Conservation (phyloP, 2,329 filamentous ascomycete genomes). For the Nemania sp. region DNA sequence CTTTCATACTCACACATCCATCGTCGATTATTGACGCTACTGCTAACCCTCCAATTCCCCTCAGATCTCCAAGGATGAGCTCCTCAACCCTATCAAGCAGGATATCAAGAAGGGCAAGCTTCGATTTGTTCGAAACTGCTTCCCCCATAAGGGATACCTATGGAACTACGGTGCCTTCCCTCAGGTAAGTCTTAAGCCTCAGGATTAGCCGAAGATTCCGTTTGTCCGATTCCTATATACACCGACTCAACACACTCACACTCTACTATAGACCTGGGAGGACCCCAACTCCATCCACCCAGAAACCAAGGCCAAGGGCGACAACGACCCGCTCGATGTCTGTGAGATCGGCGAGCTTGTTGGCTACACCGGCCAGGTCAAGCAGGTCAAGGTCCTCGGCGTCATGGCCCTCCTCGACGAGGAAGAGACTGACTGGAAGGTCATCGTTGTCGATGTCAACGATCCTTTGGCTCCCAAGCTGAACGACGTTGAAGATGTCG, state of each 20-base stretch:
- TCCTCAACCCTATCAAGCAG: constrained; percentile 99
- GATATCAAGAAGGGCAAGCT: constrained; percentile 99
- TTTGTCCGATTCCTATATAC: constrained; percentile 19
- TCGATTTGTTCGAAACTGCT: constrained; percentile 99
- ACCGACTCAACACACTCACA: constrained; percentile 21
- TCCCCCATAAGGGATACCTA: constrained; percentile 99
- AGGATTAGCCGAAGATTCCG: constrained; percentile 11
- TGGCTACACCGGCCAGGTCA: constrained; percentile 94
- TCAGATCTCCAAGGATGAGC: constrained; percentile 98
- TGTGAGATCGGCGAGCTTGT: constrained; percentile 99
- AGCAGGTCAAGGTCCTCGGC: constrained; percentile 99
- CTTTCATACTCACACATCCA: constrained; percentile 39
- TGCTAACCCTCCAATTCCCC: constrained; percentile 32
- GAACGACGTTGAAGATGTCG: constrained; percentile 98
- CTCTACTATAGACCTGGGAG: constrained; percentile 85
- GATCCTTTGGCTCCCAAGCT: constrained; percentile 96
- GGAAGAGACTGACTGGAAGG: constrained; percentile 99
- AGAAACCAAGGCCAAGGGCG: constrained; percentile 98
- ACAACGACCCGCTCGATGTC: constrained; percentile 99
- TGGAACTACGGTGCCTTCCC: constrained; percentile 99
- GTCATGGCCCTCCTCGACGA: constrained; percentile 99
- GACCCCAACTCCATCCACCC: constrained; percentile 96
- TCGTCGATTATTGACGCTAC: not conserved
- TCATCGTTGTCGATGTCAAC: constrained; percentile 99
- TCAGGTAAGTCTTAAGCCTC: constrained; percentile 69